Percentiles rank a stretch among this genome's conserved stretches.
These are phyloP conservation scores for Cucurbita moschata DNA, from an alignment of 306 rosid species.

Conservation along the genomic window DNA sequence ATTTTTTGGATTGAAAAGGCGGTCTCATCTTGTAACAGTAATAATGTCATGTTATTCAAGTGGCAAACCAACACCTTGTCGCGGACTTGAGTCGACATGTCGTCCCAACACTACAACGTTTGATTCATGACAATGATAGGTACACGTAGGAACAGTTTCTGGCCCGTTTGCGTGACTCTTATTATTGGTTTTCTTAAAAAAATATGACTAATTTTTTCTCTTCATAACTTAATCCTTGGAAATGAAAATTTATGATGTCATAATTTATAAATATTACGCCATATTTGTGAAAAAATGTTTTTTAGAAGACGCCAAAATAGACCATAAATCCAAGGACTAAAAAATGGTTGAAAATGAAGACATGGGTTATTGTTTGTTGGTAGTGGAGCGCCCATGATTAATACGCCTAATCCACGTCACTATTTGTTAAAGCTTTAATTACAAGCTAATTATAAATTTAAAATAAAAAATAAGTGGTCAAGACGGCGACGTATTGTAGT, in stretches of 20 bases:
- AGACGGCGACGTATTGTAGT: not conserved
- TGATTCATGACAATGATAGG: not conserved
- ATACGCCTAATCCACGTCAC: not conserved
- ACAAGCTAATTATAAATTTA: not conserved
- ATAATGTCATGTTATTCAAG: not conserved
- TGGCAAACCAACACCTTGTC: not conserved
- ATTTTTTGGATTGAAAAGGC: not conserved
- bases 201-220: no score
- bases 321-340: not conserved
- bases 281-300: not conserved
- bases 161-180: not conserved
- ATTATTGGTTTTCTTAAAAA: not conserved
- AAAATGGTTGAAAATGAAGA: not conserved
- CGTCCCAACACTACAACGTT: not conserved
- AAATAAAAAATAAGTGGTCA: not conserved
- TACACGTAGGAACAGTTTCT: not conserved
- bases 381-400: constrained; percentile 1
- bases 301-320: not conserved
- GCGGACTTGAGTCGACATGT: not conserved
- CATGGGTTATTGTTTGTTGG: not conserved
- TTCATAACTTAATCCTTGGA: no score
- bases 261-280: not conserved
- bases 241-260: not conserved
- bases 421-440: not conserved
- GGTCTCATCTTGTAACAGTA: not conserved